Evolutionary conservation across 441 rosid species (phyloP).

Genomic region (Adansonia rubrostipa): DNA sequence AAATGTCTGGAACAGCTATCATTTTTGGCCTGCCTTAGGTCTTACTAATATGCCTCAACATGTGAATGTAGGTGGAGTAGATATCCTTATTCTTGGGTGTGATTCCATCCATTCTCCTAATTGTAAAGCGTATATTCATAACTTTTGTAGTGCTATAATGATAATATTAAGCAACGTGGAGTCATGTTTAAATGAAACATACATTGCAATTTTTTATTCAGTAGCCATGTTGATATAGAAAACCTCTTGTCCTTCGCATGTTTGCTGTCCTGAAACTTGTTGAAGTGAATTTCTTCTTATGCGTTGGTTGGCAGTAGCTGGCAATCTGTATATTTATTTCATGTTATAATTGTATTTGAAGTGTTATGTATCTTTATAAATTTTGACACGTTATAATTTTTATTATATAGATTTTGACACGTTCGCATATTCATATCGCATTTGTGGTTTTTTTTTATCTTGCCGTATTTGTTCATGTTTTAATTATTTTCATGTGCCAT

Average conservation of each 20-base stretch:
- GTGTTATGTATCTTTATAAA: no score
- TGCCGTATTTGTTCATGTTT: no score
- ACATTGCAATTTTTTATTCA: background rate
- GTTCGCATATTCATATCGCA: no score
- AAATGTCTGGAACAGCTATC: background rate
- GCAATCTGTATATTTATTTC: no score
- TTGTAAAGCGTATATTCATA: slow-evolving; percentile 24
- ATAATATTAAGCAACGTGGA: background rate
- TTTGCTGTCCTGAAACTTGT: background rate
- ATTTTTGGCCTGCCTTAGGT: background rate
- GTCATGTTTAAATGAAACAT: no score
- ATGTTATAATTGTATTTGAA: no score
- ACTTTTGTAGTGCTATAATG: background rate
- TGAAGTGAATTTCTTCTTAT: no score
- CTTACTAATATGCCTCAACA: background rate
- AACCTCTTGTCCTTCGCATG: background rate
- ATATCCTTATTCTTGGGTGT: slow-evolving; percentile 11
- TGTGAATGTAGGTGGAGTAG: background rate
- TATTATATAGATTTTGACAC: no score
- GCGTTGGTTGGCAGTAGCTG: background rate
- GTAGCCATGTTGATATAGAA: background rate
- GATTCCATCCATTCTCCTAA: slow-evolving; percentile 12
- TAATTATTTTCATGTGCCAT: no score
- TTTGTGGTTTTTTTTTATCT: no score
- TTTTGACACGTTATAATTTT: no score